These are phyloP conservation scores for Xylariaceae sp. DNA, from an alignment of 2,329 filamentous ascomycete genomes.

Conservation along the genomic window DNA sequence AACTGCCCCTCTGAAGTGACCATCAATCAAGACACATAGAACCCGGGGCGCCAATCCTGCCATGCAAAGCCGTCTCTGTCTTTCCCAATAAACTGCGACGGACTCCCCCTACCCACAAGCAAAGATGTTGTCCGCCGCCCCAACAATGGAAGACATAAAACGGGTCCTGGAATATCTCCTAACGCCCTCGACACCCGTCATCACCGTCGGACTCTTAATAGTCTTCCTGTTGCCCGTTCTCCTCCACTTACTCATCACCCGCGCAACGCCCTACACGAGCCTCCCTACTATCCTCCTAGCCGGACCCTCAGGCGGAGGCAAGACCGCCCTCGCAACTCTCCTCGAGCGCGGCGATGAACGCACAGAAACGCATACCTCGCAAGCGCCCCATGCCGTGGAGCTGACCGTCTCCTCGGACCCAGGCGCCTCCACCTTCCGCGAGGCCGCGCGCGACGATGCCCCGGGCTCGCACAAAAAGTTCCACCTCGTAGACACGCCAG, in stretches of 20 bases:
- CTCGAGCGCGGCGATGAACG: conserved; percentile 49
- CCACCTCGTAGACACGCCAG: conserved; percentile 80
- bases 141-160: conserved; percentile 34
- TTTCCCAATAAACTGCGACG: neutral
- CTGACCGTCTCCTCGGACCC: conserved; percentile 46
- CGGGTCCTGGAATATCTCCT: conserved; percentile 48
- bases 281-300: conserved; percentile 74
- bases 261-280: conserved; percentile 56
- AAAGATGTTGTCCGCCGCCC: conserved; percentile 12
- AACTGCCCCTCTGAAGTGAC: neutral
- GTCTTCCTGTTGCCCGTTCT: conserved; percentile 69
- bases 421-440: conserved; percentile 42
- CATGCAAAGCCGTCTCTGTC: neutral
- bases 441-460: conserved; percentile 50
- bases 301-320: conserved; percentile 77
- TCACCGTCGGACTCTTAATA: conserved; percentile 65
- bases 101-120: neutral
- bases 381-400: conserved; percentile 46
- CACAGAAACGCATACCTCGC: conserved; percentile 51
- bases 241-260: conserved; percentile 70
- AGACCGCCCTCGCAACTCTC: conserved; percentile 80
- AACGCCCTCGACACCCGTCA: conserved; percentile 53
- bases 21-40: neutral
- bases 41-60: neutral
- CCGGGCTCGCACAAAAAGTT: conserved; percentile 61